phyloP scores from a whole-genome alignment of 345 rosid genomes.

The Nasturtium officinale region DNA sequence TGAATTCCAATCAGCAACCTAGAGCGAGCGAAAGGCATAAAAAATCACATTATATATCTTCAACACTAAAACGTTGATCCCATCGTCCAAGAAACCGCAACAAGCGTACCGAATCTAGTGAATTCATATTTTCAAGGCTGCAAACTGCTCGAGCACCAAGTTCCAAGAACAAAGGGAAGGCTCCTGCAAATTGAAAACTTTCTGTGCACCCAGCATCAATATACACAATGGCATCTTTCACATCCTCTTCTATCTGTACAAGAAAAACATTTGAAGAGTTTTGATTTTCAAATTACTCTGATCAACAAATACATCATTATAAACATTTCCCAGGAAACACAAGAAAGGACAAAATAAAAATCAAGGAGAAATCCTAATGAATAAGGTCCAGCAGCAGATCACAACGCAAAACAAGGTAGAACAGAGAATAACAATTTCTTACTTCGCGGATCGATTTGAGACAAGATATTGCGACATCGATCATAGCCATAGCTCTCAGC shows the following conservation, averaged over 20 bases:
- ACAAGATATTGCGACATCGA: constrained; percentile 74
- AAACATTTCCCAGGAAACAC: background rate
- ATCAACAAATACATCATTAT: background rate
- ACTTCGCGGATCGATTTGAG: constrained; percentile 80
- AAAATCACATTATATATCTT: background rate
- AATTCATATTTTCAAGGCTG: constrained; percentile 76
- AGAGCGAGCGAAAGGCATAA: constrained; percentile 4
- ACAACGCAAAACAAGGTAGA: background rate
- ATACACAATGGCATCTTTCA: constrained; percentile 69
- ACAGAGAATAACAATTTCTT: constrained; percentile 22
- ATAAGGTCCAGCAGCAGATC: background rate
- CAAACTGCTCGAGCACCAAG: constrained; percentile 77
- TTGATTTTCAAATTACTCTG: background rate
- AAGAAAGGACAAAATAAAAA: background rate
- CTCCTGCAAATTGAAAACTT: constrained; percentile 87
- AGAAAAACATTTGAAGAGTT: background rate
- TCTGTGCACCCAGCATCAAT: constrained; percentile 94
- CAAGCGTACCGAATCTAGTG: constrained; percentile 74
- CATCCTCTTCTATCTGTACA: constrained; percentile 66
- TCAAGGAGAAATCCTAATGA: background rate
- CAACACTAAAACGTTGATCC: background rate
- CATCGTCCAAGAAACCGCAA: background rate
- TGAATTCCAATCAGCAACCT: constrained; percentile 84
- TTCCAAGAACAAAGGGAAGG: constrained; percentile 70
- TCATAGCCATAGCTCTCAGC: constrained; percentile 56